phyloP scores from a whole-genome alignment of 78 protist species.

The Corallochytrium limacisporum region DNA sequence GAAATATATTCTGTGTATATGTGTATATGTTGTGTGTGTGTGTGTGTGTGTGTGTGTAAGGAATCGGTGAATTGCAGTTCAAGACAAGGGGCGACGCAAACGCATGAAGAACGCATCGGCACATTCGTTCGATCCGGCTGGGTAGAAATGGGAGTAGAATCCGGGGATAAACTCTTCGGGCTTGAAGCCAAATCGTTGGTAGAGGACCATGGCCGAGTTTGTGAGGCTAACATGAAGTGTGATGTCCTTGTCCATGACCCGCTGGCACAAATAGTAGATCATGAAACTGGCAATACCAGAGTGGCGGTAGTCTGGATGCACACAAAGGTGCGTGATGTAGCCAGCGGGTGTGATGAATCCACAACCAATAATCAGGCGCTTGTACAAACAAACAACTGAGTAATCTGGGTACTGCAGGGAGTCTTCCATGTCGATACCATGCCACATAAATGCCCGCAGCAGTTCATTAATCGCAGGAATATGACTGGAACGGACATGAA shows the following conservation, averaged over 20 bases:
- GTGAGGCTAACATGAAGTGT: slow-evolving; percentile 49
- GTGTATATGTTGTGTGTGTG: too few relatives aligned
- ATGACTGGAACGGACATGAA: too few relatives aligned
- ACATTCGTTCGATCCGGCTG: slow-evolving; percentile 14
- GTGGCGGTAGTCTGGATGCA: slow-evolving; percentile 41
- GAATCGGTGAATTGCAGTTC: too few relatives aligned
- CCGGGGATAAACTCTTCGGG: slow-evolving; percentile 32
- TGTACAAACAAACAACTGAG: too few relatives aligned
- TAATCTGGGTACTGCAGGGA: too few relatives aligned
- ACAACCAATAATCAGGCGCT: slow-evolving; percentile 48
- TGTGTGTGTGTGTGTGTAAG: too few relatives aligned
- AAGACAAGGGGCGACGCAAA: too few relatives aligned
- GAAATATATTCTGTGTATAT: too few relatives aligned
- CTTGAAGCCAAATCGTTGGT: slow-evolving; percentile 54
- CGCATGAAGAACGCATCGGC: slow-evolving; percentile 20
- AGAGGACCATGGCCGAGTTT: slow-evolving; percentile 52
- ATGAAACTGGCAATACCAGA: slow-evolving; percentile 42
- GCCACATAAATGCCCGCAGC: too few relatives aligned
- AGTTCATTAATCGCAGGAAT: too few relatives aligned
- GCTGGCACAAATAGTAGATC: slow-evolving; percentile 35
- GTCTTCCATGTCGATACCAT: too few relatives aligned
- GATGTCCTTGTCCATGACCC: slow-evolving; percentile 24
- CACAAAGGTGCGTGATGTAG: slow-evolving; percentile 32
- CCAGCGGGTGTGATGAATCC: slow-evolving; percentile 46
- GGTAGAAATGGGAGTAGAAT: slow-evolving; percentile 33